A percentile compares a stretch with the other conserved stretches of the same genome.
phyloP scores from a whole-genome alignment of 225 moss, liverwort and hornwort genomes.

The Pseudoscleropodium purum region DNA sequence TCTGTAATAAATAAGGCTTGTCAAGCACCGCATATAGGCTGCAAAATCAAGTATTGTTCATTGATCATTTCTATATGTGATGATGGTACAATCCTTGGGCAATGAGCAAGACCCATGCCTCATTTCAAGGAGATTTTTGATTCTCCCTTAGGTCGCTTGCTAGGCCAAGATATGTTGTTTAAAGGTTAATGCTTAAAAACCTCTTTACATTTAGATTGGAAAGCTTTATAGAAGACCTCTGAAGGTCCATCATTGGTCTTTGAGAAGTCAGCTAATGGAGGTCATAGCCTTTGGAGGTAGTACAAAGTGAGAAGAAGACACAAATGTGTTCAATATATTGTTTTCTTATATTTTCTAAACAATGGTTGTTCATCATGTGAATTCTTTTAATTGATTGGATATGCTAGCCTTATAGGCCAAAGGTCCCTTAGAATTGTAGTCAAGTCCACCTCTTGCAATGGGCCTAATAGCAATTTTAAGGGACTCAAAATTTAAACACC shows the following conservation, averaged over 20 bases:
- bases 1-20: neutral
- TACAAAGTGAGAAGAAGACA: fast-evolving
- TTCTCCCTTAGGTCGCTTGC: neutral
- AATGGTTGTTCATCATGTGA: fast-evolving
- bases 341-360: neutral
- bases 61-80: neutral
- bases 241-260: fast-evolving
- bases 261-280: fast-evolving
- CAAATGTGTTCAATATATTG: neutral
- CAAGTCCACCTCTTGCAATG: neutral
- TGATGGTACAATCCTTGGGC: neutral
- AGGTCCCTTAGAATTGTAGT: too few species aligned
- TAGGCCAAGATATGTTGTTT: neutral
- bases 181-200: fast-evolving
- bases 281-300: neutral
- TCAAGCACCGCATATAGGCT: neutral
- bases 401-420: neutral
- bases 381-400: neutral
- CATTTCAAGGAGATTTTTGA: neutral
- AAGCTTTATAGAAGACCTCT: neutral
- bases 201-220: neutral
- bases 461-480: neutral
- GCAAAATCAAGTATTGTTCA: neutral
- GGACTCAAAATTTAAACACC: neutral
- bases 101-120: too few species aligned